Evolutionary conservation across 768 basidiomycete genomes (phyloP), one percentile per base, ranked within the genome.

Genomic region (Rhizopogon roseolus): DNA sequence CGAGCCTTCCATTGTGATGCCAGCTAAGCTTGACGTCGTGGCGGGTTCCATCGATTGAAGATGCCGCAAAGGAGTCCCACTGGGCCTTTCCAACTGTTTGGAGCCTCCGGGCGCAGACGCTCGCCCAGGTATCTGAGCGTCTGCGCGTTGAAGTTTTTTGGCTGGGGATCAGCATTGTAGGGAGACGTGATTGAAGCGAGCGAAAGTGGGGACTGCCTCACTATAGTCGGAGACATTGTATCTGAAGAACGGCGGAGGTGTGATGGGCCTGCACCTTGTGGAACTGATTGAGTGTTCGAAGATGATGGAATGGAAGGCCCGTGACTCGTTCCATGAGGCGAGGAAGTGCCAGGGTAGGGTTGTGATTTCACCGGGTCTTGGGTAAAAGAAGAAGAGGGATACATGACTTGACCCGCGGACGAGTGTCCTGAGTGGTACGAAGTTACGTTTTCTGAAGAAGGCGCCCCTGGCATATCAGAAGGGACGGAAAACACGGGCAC

Each of bases 111-210:
- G 82, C 85, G 86, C 86, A 86, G 86, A 85, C 84, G 80, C 79
- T 73, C 82, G 83, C 86, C 85, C 85, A 80, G 84, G 64, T 54
- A 63, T 64, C 62, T 79, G 77, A 76, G 78, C 85, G 80, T 85
- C 86, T 86, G 86, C 86, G 86, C 85, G 81, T 64, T 73, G 78
- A 53, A 85, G 78, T 88, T 87, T 87, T 88, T 87, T 87, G 84
- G 67, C 78, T 76, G 78, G 44, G 57, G 13, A 7, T 66, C 66
- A 52, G 65, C 46, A 55, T 63, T 64, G 66, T 61, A 82, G 50
- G 64, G 81, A 10, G 70, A 63, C 13, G 70, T 76, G 58, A 75
- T 77, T 36, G 73, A 73, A 22, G 76, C 65, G 7, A 75, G 61
- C 29, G 75, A 71, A 48, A 74, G 68, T 0, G 74, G 71, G 22